Conservation (phyloP, 805 yeast species). For the Yueomyces sp. region DNA sequence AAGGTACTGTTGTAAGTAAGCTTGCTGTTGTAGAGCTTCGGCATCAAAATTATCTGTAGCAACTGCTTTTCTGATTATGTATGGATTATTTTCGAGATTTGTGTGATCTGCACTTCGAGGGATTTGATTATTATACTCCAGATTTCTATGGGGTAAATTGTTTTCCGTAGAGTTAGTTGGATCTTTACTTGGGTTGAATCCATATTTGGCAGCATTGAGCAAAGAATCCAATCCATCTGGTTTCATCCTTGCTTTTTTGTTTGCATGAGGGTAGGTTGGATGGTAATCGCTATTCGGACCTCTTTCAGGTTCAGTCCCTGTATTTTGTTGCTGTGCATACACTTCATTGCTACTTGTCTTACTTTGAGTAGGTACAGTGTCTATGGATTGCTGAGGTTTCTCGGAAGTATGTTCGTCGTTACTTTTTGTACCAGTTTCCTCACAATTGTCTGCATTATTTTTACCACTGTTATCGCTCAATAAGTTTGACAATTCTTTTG, state of each 20-base stretch:
- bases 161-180: neutral
- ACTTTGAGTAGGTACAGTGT: neutral
- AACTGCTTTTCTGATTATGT: slow-evolving; percentile 21
- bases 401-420: neutral
- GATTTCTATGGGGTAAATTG: no score
- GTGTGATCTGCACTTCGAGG: no score
- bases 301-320: neutral
- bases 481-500: slow-evolving; percentile 39
- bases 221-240: neutral
- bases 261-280: neutral
- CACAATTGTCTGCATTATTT: neutral
- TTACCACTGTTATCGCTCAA: slow-evolving; percentile 23
- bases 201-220: no score
- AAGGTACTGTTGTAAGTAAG: slow-evolving; percentile 21
- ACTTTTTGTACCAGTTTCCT: neutral
- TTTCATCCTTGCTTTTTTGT: neutral
- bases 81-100: slow-evolving; percentile 5
- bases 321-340: neutral
- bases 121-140: no score
- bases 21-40: slow-evolving; percentile 22
- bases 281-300: neutral
- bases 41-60: slow-evolving; percentile 20
- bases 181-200: no score
- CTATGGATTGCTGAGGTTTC: neutral
- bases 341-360: no score